Percentiles rank a stretch among this genome's conserved stretches.
These are phyloP conservation scores for Paramecium pentaurelia DNA, from an alignment of 73 alveolate genomes.

Conservation along the genomic window DNA sequence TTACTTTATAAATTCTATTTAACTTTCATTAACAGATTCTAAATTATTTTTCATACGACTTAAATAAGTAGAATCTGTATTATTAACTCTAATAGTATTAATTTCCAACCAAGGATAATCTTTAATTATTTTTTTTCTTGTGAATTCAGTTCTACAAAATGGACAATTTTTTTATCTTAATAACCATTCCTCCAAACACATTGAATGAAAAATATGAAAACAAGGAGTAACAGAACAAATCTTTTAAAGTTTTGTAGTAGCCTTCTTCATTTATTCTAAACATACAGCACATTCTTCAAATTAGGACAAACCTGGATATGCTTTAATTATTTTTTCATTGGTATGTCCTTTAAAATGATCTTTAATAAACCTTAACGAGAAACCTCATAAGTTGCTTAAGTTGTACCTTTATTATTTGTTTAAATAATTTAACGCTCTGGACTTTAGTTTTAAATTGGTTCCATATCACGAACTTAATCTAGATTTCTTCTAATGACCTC, in stretches of 20 bases:
- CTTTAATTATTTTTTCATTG: background rate
- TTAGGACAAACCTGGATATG: background rate
- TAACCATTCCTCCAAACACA: conserved; percentile 18
- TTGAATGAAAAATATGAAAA: background rate
- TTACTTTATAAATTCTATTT: background rate
- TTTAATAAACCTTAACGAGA: background rate
- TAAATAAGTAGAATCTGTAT: background rate
- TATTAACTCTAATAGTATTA: background rate
- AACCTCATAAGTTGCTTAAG: background rate
- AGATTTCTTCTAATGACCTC: background rate
- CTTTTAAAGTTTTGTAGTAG: background rate
- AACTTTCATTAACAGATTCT: background rate
- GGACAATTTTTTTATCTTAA: conserved; percentile 23
- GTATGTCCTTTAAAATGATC: conserved; percentile 1
- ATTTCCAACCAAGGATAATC: conserved; percentile 22
- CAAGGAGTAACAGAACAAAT: conserved; percentile 33
- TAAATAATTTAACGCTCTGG: background rate
- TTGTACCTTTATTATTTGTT: background rate
- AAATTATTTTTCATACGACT: background rate
- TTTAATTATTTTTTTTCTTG: background rate
- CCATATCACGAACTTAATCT: background rate
- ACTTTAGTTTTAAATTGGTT: background rate
- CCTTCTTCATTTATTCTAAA: background rate
- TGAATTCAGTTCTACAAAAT: background rate
- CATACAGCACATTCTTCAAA: conserved; percentile 39